Evolutionary conservation across 495 filamentous ascomycete species (phyloP).

Genomic region (Aspergillus baeticus): DNA sequence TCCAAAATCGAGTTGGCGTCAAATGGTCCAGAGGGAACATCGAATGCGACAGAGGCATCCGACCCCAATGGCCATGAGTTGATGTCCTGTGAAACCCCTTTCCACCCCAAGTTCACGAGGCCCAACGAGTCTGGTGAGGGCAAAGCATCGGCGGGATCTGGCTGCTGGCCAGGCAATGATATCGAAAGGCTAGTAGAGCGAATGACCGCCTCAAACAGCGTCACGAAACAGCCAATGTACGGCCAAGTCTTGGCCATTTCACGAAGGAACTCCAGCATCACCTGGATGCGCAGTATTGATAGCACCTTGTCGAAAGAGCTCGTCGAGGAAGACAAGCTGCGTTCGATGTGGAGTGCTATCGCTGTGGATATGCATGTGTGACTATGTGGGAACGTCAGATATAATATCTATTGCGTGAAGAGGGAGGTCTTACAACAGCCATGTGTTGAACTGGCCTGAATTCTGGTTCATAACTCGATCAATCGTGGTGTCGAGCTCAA

Average conservation of each 20-base stretch:
- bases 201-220: neutral
- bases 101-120: no score
- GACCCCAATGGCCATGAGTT: no score
- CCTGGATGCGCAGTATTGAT: slow-evolving; percentile 1
- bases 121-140: no score
- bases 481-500: slow-evolving; percentile 1
- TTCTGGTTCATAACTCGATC: slow-evolving; percentile 2
- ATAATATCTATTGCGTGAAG: no score
- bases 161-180: no score
- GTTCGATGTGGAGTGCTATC: slow-evolving; percentile 3
- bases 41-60: no score
- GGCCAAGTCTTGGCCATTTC: slow-evolving; percentile 2
- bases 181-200: neutral
- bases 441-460: neutral
- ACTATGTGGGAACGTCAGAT: neutral
- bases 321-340: neutral
- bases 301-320: neutral
- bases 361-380: neutral
- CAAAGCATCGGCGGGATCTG: no score
- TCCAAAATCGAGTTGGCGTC: no score
- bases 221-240: neutral
- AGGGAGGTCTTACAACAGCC: neutral
- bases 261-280: neutral
- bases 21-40: neutral
- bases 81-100: no score